Base-by-base conservation (phyloP, 139 green algal genomes). In the Volvox reticuliferus region DNA sequence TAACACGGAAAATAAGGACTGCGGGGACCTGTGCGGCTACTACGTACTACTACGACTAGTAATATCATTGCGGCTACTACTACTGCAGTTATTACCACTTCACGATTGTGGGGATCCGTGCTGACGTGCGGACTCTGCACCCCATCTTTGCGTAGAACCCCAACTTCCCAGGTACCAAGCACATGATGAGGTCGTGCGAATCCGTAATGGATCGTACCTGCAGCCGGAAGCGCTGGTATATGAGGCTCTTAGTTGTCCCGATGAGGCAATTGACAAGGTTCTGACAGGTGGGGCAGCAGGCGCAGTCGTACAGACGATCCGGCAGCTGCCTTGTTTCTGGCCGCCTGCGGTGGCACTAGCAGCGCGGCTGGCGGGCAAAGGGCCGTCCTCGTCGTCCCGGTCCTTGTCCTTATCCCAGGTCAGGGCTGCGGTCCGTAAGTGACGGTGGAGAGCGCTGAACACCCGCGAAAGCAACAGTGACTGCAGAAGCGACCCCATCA, bases 211-310 rank as follows among this genome's bases (percentile, higher is more conserved):
- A 30, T 35, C 71, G 33, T 35, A 79, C 82, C 82, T 88, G 82
- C 63, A 88, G 82, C 63, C 82, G 36, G 82, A 88, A 88, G 63
- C 82, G 82, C 63, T 88, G 82, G 33, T 88, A 88, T 12, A 79
- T 35, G 32, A 88, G 65, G 17, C 63, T 35, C 82, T 79, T 88
- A 20, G 63, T 65, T 19, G 35, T 88, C 5, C 63, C 82, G 5
- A 88, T 88, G 6, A 88, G 82, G 82, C 82, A 88, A 65, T 79
- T 88, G 63, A 88, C 63, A 22, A 88, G 32, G 36, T 50, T 63
- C 82, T 88, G 82, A 36, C 36, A 5, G 19, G 6, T 2, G 9
- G 9, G 44, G 80, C 55, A 19, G 55, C n/a, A 16, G 28, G 13
- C 1, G 80, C 55, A 26, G 80, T 61, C 2, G 44, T 0, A 24